Conservation (phyloP, 176 grass and related monocot genomes). For the Juncus effusus region DNA sequence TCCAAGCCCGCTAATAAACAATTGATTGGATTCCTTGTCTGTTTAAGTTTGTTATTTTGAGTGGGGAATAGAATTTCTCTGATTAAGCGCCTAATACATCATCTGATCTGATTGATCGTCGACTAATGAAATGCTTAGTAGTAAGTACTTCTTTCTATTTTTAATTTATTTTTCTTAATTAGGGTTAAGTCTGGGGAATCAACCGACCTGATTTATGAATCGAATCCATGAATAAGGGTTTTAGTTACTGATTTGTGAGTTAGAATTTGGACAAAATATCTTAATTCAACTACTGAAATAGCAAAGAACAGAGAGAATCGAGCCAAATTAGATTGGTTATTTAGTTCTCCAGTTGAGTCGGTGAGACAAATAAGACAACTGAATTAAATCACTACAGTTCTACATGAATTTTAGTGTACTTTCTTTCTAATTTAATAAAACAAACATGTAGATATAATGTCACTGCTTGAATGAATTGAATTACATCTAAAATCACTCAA, state of each 20-base stretch:
- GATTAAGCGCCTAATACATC: constrained; percentile 15
- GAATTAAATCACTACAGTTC: not conserved
- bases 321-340: constrained; percentile 12
- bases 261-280: not conserved
- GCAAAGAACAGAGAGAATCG: not conserved
- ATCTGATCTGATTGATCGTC: not conserved
- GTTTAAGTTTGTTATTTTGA: too few species aligned
- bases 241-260: not conserved
- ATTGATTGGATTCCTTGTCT: not conserved
- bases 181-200: not conserved
- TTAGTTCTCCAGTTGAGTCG: too few species aligned
- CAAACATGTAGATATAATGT: too few species aligned
- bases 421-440: not conserved
- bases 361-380: constrained; percentile 1
- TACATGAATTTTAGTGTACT: not conserved
- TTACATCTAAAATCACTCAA: too few species aligned
- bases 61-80: not conserved
- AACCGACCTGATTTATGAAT: not conserved
- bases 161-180: not conserved
- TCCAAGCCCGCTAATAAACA: not conserved
- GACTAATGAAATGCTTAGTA: constrained; percentile 20
- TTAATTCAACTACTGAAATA: not conserved
- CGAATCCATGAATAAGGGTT: not conserved
- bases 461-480: too few species aligned
- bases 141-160: not conserved